A percentile compares a stretch with the other conserved stretches of the same genome.
These are phyloP conservation scores for Pichia ethanolica DNA, from an alignment of 805 yeast species.

Conservation along the genomic window DNA sequence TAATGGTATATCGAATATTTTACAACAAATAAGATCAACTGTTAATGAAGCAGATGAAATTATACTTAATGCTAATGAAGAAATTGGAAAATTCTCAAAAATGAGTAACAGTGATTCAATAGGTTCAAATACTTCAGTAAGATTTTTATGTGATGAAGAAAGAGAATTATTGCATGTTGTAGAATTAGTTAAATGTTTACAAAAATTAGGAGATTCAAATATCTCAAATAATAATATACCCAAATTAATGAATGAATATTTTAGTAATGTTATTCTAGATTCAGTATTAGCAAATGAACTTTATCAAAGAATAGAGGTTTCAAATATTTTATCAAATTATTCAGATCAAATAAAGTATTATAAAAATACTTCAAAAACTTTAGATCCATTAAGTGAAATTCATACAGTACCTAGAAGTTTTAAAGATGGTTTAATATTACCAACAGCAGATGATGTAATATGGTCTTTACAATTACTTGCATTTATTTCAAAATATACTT, in stretches of 20 bases:
- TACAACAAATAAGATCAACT: conserved; percentile 21
- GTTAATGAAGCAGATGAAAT: conserved; percentile 23
- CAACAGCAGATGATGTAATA: conserved; percentile 86
- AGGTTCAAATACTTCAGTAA: neutral
- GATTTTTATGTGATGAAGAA: conserved; percentile 19
- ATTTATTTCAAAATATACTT: conserved; percentile 85
- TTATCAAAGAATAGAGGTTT: conserved; percentile 20
- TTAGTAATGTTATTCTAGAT: conserved; percentile 20
- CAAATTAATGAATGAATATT: conserved; percentile 13
- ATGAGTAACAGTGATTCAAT: neutral
- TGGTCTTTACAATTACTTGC: conserved; percentile 92
- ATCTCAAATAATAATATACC: neutral
- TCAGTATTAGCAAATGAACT: conserved; percentile 21
- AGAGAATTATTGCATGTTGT: conserved; percentile 21
- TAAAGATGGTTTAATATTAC: conserved; percentile 67
- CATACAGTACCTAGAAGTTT: conserved; percentile 43
- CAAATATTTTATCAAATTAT: conserved; percentile 23
- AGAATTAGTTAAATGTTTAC: conserved; percentile 23
- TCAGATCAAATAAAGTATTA: conserved; percentile 12
- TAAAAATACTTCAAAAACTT: neutral
- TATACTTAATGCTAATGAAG: conserved; percentile 23
- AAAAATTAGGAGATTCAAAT: conserved; percentile 18
- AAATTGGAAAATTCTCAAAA: conserved; percentile 17
- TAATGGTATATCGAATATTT: conserved; percentile 19
- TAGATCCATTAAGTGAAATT: neutral